phyloP scores from a whole-genome alignment of 495 filamentous ascomycete genomes.

The Xylaria venustula region DNA sequence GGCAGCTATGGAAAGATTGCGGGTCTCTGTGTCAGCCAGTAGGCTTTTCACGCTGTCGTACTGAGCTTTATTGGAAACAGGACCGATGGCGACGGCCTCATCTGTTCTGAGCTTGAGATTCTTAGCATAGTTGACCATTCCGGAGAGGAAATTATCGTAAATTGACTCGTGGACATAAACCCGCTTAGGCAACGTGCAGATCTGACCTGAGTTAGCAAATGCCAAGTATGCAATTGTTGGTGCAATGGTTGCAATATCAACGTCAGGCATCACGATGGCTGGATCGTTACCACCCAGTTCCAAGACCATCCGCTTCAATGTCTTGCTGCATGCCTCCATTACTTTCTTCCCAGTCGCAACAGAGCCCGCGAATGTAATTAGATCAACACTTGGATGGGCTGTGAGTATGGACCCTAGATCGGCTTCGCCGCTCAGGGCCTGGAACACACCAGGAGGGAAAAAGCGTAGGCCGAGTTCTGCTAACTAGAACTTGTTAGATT shows the following conservation, averaged over 20 bases:
- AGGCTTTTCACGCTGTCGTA: conserved; percentile 43
- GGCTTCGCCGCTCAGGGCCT: conserved; percentile 58
- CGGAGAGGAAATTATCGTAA: conserved; percentile 51
- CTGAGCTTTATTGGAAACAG: conserved; percentile 53
- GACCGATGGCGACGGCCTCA: conserved; percentile 32
- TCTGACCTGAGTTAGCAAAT: conserved; percentile 52
- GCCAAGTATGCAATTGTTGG: conserved; percentile 47
- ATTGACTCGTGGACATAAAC: conserved; percentile 60
- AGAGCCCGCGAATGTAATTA: conserved; percentile 61
- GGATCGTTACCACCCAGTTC: conserved; percentile 62
- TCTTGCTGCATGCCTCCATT: conserved; percentile 50
- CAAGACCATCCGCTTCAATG: conserved; percentile 56
- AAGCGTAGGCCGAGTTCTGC: conserved; percentile 53
- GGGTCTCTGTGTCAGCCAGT: conserved; percentile 41
- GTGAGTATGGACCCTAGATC: conserved; percentile 53
- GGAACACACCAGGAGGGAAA: conserved; percentile 60
- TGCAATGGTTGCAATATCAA: conserved; percentile 54
- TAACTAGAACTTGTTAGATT: too few relatives aligned
- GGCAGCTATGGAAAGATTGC: conserved; percentile 40
- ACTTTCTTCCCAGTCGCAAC: conserved; percentile 55
- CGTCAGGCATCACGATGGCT: conserved; percentile 56
- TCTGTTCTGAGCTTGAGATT: conserved; percentile 28
- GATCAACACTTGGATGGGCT: conserved; percentile 51
- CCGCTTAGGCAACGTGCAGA: conserved; percentile 58
- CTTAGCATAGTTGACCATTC: conserved; percentile 46